Base-by-base conservation (phyloP, 2,329 filamentous ascomycete species). In the Trichoderma afroharzianum region DNA sequence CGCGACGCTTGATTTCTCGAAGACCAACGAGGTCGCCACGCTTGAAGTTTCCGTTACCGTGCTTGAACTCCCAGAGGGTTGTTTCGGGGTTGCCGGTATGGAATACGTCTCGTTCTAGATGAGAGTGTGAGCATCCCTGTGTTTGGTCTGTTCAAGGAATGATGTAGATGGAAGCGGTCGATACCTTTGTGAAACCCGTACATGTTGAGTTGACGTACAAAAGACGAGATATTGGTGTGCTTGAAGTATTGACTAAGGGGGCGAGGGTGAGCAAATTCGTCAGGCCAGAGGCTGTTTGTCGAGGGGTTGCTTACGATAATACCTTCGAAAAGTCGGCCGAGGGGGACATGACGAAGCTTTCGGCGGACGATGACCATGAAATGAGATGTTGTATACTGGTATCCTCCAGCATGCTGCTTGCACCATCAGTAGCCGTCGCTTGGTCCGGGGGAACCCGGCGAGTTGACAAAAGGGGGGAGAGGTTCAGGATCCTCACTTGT, bases 261-360 rank as follows among this genome's bases (percentile, higher is more conserved):
- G 6, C 14, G 30, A 33, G 50, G n/a, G 63, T 72, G 36, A 69
- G 66, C 50, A 12, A 6, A 11, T n/a, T 57, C 30, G 26, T 50
- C 6, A 36, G 6, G 30, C 18, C 11, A 11, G 33, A 53, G 36
- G 33, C 6, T 9, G 11, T 6, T 33, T 30, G 2, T 24, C 14
- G 47, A n/a, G 3, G n/a, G 21, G 26, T 32, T 73, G 90, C 92
- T 82, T 88, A 98, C 95, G 96, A 94, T 79, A 99, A 86, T 68
- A 98, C 96, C 87, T 98, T 98, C 74, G 95, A 97, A 80, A 99
- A 99, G 80, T 98, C 96, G 78, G 93, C 93, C 9, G 95, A 97
- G 18, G 96, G 96, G 26, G 95, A 97, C 94, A 99, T 98, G 78
- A 99, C 94, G 81, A 99, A 99, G 83, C 96, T 98, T 81, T 99